Percentiles rank a stretch among this genome's conserved stretches.
phyloP scores from a whole-genome alignment of 2,329 filamentous ascomycete genomes.

The Colletotrichum brevisporum region DNA sequence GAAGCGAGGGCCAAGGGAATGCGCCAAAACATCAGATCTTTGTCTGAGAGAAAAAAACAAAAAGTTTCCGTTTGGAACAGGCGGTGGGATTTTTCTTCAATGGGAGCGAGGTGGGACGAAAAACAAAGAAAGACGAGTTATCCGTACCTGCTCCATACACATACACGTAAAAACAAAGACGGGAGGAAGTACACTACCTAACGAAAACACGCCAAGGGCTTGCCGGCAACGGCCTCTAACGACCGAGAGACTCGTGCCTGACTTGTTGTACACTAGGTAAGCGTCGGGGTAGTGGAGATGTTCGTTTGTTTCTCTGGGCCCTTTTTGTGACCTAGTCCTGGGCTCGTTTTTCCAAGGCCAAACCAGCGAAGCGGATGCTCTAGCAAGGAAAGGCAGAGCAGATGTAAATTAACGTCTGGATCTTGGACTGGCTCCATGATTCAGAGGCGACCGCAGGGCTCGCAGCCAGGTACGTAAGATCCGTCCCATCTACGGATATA shows the following conservation, averaged over 20 bases:
- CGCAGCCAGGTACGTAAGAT: neutral
- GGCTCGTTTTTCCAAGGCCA: slow-evolving; percentile 27
- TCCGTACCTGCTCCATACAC: no score
- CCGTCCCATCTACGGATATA: slow-evolving; percentile 7
- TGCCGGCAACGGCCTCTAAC: slow-evolving; percentile 2
- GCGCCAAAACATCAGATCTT: slow-evolving; percentile 11
- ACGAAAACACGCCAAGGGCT: neutral
- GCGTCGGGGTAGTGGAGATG: slow-evolving; percentile 13
- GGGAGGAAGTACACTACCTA: neutral
- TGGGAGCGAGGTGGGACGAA: neutral
- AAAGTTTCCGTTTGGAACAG: slow-evolving; percentile 3
- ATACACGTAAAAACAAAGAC: neutral
- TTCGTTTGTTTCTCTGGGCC: slow-evolving; percentile 29
- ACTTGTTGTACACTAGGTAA: slow-evolving; percentile 4
- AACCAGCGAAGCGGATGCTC: slow-evolving; percentile 26
- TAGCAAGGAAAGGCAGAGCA: slow-evolving; percentile 18
- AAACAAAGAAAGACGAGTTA: no score
- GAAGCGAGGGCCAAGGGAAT: slow-evolving; percentile 28
- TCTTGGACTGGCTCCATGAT: neutral
- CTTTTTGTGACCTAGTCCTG: slow-evolving; percentile 27
- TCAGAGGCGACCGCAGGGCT: slow-evolving; percentile 4
- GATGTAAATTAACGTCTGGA: slow-evolving; percentile 11
- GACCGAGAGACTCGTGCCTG: slow-evolving; percentile 2
- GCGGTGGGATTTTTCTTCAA: slow-evolving; percentile 24
- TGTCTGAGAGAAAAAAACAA: slow-evolving; percentile 8